Evolutionary conservation across 768 basidiomycete genomes (phyloP), one percentile per base, ranked within the genome.

Genomic region (Sarcodon sp.): DNA sequence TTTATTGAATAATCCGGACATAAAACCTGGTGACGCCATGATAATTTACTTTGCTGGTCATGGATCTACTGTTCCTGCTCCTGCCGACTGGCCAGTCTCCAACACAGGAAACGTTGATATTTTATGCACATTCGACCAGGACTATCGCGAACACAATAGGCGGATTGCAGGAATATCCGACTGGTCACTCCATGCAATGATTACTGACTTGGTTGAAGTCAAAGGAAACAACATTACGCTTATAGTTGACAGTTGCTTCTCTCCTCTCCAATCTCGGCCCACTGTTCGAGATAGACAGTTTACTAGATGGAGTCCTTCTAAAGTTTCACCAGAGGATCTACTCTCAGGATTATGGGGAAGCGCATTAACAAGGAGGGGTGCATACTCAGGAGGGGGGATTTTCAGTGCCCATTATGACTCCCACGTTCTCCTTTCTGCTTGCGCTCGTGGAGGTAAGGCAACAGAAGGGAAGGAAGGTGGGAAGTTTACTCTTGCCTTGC

Each of bases 1-100:
- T 54, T 68, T 85, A 35, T 66, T 77, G 52, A 76, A 78, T 59
- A 84, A 85, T 55, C 64, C 72, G 7, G 62, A 61, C 31, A 80
- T 85, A 46, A 70, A 74, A 44, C 63, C 60, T 21, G 82, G 77
- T 18, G 82, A 84, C 50, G 76, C 83, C 33, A 70, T 85, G 36
- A 53, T 85, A 52, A 59, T 85, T 45, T 85, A 81, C 55, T 85
- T 83, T 56, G 79, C 83, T 35, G 83, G 83, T n/a, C 81, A 84
- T 57, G 83, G 83, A 21, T 79, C 77, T 57, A 68, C 61, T 47
- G 57, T 79, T 38, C 59, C 65, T 11, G 72, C 78, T n/a, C 81
- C 81, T 45, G 60, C 63, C 34, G 75, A 70, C 45, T 84, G 83
- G 83, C 76, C 72, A 56, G 68, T 70, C 51, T 60, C 61, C 35